Evolutionary conservation across 148 eudicot species (phyloP), one percentile per base, ranked within the genome.

Genomic region (Pouteria glomerata): DNA sequence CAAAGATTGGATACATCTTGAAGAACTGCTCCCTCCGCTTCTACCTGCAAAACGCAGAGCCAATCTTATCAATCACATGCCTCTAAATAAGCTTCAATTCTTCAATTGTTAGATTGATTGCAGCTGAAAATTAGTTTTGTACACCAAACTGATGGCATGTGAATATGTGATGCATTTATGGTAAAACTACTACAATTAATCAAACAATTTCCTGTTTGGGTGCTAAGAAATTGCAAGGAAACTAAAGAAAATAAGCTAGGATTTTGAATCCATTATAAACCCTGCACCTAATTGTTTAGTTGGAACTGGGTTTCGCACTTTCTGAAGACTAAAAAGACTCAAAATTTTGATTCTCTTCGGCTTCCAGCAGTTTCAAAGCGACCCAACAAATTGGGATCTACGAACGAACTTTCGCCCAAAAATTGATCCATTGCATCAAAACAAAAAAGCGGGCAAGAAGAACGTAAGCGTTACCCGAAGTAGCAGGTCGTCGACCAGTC

Each of bases 21-120:
- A 53, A 91, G 82, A 21, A 86, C 66, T 27, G 85, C 84, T 81
- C 84, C 94, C 65, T 91, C 90, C 33, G 81, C 81, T 83, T 87
- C 87, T 51, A 75, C 92, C 97, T 91, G 77, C 66, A 4, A 44
- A 15, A 31, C 4, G 15, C 69, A 16, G 69, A 44, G 21, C 52
- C 69, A 42, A 45, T 45, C 48, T 19, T 53, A n/a, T n/a, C n/a
- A n/a, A 15, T 64, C 68, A 14, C 41, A 42, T 27, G 13, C 8
- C 13, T n/a, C 16, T 5, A 37, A 1, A 23, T 1, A 13, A 21
- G 27, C 44, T 39, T 39, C 44, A 10, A 39, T 4, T 10, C 44
- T 39, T 39, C 44, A 39, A 39, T 4, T 21, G 10, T 3, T 23
- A 61, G n/a, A 3, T 26, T 6, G 45, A 19, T 34, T 4, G 19